These are phyloP conservation scores for Metschnikowia matae DNA, from an alignment of 805 yeast genomes.

Conservation along the genomic window DNA sequence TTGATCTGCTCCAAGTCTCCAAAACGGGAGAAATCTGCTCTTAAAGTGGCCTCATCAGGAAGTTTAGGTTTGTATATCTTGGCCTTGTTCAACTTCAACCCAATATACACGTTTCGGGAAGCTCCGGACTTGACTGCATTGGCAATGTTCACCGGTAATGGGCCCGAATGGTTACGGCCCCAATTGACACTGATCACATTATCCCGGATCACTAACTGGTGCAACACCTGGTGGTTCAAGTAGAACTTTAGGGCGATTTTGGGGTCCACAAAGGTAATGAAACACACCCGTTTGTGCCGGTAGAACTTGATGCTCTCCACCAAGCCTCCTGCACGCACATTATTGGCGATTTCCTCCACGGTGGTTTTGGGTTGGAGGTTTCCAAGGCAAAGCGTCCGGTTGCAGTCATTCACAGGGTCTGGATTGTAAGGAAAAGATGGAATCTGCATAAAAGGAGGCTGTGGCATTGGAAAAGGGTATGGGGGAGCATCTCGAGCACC, in stretches of 20 bases:
- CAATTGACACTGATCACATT: constrained; percentile 63
- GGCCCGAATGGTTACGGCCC: constrained; percentile 66
- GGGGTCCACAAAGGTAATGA: constrained; percentile 65
- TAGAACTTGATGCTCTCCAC: constrained; percentile 54
- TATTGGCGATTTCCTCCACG: constrained; percentile 71
- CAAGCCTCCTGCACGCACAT: constrained; percentile 70
- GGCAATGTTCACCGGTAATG: constrained; percentile 50
- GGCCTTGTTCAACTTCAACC: constrained; percentile 37
- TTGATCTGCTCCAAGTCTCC: constrained; percentile 78
- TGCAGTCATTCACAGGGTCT: constrained; percentile 38
- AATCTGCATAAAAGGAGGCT: neutral
- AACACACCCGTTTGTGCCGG: constrained; percentile 56
- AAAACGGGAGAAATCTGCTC: constrained; percentile 57
- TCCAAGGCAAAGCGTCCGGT: constrained; percentile 68
- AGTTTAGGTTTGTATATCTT: constrained; percentile 17
- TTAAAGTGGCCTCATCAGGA: constrained; percentile 45
- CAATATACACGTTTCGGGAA: constrained; percentile 72
- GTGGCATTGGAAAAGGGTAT: neutral
- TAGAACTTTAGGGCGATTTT: constrained; percentile 63
- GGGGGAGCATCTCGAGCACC: neutral
- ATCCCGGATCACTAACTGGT: constrained; percentile 59
- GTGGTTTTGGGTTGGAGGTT: constrained; percentile 61
- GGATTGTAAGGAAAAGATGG: constrained; percentile 18
- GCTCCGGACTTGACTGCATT: constrained; percentile 71
- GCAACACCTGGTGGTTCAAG: constrained; percentile 51